A percentile compares a stretch with the other conserved stretches of the same genome.
phyloP scores from a whole-genome alignment of 768 basidiomycete species.

The Lactifluus echinatus region DNA sequence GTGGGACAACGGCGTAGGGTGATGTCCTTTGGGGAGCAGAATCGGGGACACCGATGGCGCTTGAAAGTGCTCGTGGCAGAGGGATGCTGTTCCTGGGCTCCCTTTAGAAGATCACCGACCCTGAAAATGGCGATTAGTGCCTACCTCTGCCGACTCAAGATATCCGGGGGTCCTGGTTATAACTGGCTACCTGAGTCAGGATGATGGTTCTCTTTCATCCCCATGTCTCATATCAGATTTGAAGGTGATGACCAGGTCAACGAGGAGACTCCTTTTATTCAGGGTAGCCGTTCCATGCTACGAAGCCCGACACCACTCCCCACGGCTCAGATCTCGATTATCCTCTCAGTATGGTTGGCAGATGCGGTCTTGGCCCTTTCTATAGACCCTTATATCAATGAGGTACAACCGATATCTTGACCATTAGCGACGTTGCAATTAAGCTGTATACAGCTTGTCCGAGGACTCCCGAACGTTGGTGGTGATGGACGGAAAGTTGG shows the following conservation, averaged over 20 bases:
- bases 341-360: constrained; percentile 36
- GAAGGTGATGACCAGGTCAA: not conserved
- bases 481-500: constrained; percentile 39
- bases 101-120: too few relatives aligned
- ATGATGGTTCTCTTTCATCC: not conserved
- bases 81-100: too few relatives aligned
- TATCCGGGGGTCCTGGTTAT: too few relatives aligned
- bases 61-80: too few relatives aligned
- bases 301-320: constrained; percentile 35
- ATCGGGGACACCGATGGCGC: too few relatives aligned
- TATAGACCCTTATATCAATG: constrained; percentile 45
- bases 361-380: constrained; percentile 41
- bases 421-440: not conserved
- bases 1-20: too few relatives aligned
- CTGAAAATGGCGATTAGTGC: too few relatives aligned
- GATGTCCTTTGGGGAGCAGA: too few relatives aligned
- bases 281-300: not conserved
- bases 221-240: not conserved
- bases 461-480: constrained; percentile 34
- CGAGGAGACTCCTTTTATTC: not conserved
- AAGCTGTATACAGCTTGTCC: constrained; percentile 31
- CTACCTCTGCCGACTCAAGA: too few relatives aligned
- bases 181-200: too few relatives aligned
- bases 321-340: constrained; percentile 34
- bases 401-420: constrained; percentile 25